Conservation (phyloP, 176 grass and related monocot species). For the Eleusine indica region DNA sequence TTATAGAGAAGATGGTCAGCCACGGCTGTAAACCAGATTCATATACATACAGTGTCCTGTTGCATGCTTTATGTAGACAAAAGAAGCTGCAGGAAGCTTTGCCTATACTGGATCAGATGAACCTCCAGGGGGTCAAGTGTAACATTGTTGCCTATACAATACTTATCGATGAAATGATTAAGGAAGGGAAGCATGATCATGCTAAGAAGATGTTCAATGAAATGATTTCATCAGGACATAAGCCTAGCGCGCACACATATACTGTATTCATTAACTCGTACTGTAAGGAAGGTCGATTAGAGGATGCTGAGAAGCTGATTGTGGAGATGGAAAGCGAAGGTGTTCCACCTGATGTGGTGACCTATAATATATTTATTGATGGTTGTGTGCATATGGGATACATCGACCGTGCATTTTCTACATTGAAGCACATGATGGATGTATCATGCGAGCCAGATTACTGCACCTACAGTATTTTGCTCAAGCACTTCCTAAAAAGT, state of each 20-base stretch:
- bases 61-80: slow-evolving; percentile 82
- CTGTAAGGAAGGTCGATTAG: slow-evolving; percentile 62
- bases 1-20: slow-evolving; percentile 62
- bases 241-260: slow-evolving; percentile 71
- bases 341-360: slow-evolving; percentile 65
- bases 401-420: slow-evolving; percentile 62
- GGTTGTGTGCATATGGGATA: slow-evolving; percentile 70
- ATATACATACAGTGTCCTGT: slow-evolving; percentile 70
- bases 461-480: slow-evolving; percentile 68
- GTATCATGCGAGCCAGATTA: slow-evolving; percentile 73
- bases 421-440: slow-evolving; percentile 75
- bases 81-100: slow-evolving; percentile 67
- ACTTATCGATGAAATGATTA: slow-evolving; percentile 80
- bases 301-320: slow-evolving; percentile 68
- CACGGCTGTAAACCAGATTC: slow-evolving; percentile 66
- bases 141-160: slow-evolving; percentile 75
- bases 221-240: slow-evolving; percentile 63
- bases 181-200: slow-evolving; percentile 62
- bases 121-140: slow-evolving; percentile 56
- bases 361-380: slow-evolving; percentile 72
- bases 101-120: slow-evolving; percentile 72
- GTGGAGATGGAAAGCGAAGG: slow-evolving; percentile 69
- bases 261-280: slow-evolving; percentile 76
- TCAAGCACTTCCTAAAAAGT: slow-evolving; percentile 66
- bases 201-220: slow-evolving; percentile 66